Conservation (phyloP, 495 filamentous ascomycete genomes). For the Chaetomium cochliodes region DNA sequence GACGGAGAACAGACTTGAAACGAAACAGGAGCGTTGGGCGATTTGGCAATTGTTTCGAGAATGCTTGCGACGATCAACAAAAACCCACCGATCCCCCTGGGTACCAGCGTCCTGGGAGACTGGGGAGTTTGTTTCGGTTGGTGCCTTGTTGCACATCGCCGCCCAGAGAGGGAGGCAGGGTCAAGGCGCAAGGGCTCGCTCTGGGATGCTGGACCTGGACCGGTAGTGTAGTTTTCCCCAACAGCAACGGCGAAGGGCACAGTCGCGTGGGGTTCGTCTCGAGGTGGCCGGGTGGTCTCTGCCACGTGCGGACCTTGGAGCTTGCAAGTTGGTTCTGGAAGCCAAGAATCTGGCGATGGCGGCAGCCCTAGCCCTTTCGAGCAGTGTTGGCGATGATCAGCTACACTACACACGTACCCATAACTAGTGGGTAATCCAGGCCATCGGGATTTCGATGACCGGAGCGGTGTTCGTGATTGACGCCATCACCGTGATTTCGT, state of each 20-base stretch:
- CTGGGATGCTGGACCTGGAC: background rate
- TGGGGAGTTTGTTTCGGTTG: slow-evolving; percentile 1
- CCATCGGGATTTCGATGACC: background rate
- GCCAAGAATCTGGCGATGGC: background rate
- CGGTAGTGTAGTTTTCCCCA: background rate
- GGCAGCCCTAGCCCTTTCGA: slow-evolving; percentile 2
- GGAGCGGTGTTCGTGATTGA: background rate
- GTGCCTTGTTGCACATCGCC: background rate
- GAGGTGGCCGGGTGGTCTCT: background rate
- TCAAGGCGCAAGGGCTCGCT: background rate
- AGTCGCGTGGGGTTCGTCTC: background rate
- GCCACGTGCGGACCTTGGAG: slow-evolving; percentile 7
- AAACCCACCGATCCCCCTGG: background rate
- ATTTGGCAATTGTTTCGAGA: slow-evolving; percentile 11
- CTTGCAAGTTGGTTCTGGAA: slow-evolving; percentile 5
- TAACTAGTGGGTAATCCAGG: background rate
- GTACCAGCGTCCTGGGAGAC: background rate
- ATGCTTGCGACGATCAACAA: slow-evolving; percentile 3
- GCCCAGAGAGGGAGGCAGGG: background rate
- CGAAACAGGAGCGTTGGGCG: slow-evolving; percentile 20
- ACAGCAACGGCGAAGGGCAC: background rate
- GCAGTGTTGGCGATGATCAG: slow-evolving; percentile 5
- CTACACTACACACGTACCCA: too few relatives aligned
- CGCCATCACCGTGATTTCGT: background rate
- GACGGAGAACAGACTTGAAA: slow-evolving; percentile 23